Evolutionary conservation across 192 early-diverging fungal genomes (phyloP).

Genomic region (Podila epicladia): DNA sequence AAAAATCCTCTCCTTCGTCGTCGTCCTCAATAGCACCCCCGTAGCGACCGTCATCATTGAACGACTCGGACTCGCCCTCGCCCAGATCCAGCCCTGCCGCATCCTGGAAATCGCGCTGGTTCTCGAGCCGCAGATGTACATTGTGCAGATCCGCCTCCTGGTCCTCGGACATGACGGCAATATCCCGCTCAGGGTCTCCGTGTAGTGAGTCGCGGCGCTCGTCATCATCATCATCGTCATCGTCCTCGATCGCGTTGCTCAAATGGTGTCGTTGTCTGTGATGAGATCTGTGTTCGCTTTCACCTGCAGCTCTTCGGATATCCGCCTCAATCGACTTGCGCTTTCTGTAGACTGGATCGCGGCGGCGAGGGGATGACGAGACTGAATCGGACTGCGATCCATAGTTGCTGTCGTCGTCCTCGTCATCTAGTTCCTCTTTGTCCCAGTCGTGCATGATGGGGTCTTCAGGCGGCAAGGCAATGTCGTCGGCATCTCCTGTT

Average conservation of each 20-base stretch:
- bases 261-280: neutral
- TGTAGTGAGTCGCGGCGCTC: neutral
- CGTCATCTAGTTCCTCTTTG: conserved; percentile 44
- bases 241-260: neutral
- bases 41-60: conserved; percentile 42
- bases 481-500: neutral
- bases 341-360: neutral
- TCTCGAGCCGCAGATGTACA: conserved; percentile 38
- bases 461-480: conserved; percentile 30
- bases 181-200: conserved; percentile 35
- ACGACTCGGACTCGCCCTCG: conserved; percentile 18
- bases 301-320: conserved; percentile 6
- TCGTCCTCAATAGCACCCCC: conserved; percentile 34
- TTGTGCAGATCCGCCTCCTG: conserved; percentile 38
- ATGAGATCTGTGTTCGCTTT: neutral
- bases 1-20: conserved; percentile 47
- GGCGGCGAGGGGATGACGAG: neutral
- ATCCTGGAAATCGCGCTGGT: conserved; percentile 48
- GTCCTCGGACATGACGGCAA: conserved; percentile 30
- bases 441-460: conserved; percentile 47
- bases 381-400: neutral
- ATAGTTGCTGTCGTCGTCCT: conserved; percentile 10
- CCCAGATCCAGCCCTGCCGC: conserved; percentile 36
- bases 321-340: conserved; percentile 10
- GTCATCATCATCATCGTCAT: neutral